Percentiles rank a stretch among this genome's conserved stretches.
phyloP scores from a whole-genome alignment of 202 grass and related monocot genomes.

The Cymbopogon flexuosus region DNA sequence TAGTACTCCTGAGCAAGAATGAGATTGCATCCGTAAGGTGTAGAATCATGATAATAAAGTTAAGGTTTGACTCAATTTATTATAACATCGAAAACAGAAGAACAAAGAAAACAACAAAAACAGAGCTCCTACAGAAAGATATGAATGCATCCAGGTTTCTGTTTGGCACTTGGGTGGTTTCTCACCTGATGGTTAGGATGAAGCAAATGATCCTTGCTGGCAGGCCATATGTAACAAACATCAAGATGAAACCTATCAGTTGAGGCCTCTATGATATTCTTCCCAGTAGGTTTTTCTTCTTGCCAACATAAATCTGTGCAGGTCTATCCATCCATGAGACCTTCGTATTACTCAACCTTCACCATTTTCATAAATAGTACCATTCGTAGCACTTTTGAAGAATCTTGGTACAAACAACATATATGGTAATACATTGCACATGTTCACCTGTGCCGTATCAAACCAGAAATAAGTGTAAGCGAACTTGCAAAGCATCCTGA shows the following conservation, averaged over 20 bases:
- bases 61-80: conserved; percentile 25
- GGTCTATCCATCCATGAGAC: neutral
- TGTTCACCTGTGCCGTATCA: no score
- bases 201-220: conserved; percentile 33
- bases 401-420: neutral
- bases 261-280: conserved; percentile 15
- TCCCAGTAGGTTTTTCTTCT: neutral
- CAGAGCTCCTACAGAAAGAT: conserved; percentile 23
- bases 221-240: conserved; percentile 25
- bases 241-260: conserved; percentile 35
- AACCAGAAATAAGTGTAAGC: no score
- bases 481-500: conserved; percentile 3
- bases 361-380: conserved; percentile 23
- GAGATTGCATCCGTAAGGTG: conserved; percentile 26
- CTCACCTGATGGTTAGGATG: conserved; percentile 47
- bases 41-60: conserved; percentile 27
- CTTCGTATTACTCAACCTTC: neutral
- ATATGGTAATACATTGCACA: no score
- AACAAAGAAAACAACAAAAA: conserved; percentile 32
- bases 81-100: conserved; percentile 32
- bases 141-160: conserved; percentile 11
- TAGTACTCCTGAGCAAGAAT: conserved; percentile 31
- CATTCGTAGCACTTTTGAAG: conserved; percentile 5
- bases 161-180: neutral
- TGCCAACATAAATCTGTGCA: conserved; percentile 5